Evolutionary conservation across 2,329 filamentous ascomycete genomes (phyloP).

Genomic region (Tolypocladium guangdongense): DNA sequence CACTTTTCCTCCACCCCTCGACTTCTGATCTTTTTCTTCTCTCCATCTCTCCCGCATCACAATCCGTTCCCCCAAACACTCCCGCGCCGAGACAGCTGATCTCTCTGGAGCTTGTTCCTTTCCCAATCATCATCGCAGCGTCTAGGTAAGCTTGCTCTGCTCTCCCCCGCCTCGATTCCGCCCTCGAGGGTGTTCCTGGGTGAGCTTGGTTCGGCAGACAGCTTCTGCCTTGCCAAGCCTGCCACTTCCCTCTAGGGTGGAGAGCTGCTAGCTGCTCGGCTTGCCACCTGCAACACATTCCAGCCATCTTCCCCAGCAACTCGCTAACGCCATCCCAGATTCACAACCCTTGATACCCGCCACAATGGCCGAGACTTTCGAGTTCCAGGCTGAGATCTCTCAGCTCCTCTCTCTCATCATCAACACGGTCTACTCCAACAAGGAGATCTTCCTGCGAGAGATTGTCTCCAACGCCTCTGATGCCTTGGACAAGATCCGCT

Average conservation of each 20-base stretch:
- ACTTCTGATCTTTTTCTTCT: slow-evolving; percentile 11
- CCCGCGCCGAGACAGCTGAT: slow-evolving; percentile 6
- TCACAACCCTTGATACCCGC: slow-evolving; percentile 27
- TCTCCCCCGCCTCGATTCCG: background rate
- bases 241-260: too few relatives aligned
- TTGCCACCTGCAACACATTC: background rate
- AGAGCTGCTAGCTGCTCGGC: too few relatives aligned
- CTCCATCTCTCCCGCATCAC: slow-evolving; percentile 9
- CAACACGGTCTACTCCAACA: slow-evolving; percentile 99
- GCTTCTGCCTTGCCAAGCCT: background rate
- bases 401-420: slow-evolving; percentile 99
- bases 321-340: background rate
- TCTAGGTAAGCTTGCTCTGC: slow-evolving; percentile 10
- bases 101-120: slow-evolving; percentile 3
- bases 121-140: slow-evolving; percentile 5
- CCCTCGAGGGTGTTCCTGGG: background rate
- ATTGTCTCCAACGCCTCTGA: slow-evolving; percentile 97
- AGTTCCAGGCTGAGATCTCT: slow-evolving; percentile 99
- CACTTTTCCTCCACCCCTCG: slow-evolving; percentile 13
- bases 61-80: slow-evolving; percentile 5
- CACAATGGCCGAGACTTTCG: slow-evolving; percentile 94
- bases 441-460: slow-evolving; percentile 99
- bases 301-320: background rate
- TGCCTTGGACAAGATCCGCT: slow-evolving; percentile 99
- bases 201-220: background rate